Evolutionary conservation across 1,284 basidiomycete species (phyloP), one percentile per base, ranked within the genome.

Genomic region (Heterobasidion parviporum): DNA sequence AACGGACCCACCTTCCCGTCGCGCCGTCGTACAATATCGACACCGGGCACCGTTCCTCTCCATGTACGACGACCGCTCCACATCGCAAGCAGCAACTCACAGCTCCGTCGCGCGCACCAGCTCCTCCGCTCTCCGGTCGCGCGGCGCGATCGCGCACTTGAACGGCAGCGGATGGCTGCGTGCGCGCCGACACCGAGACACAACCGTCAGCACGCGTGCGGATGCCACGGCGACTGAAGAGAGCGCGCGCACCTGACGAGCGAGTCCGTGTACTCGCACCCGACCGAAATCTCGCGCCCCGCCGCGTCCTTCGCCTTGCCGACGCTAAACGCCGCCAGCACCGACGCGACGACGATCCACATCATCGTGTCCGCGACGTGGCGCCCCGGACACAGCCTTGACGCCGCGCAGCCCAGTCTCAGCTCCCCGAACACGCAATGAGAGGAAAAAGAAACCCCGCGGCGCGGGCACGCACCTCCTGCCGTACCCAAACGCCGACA

Each of bases 401-500:
- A 26, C 26, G 26, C 26, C 18, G 18, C 18, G 18, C 18, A 18
- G 16, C 26, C 26, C 26, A 26, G 26, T 5, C 26, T 26, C 14
- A 36, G 16, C 41, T 2, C 3, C 4, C 12, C 41, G 16, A 44
- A 16, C 3, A 6, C 14, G 3, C 14, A 0, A 3, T 3, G 6
- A 12, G 41, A 14, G 15, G 7, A 38, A 36, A 8, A 14, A 16
- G 18, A 18, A 18, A 18, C 18, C 18, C 18, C 9, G 20, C 15
- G 34, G 3, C 9, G 16, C 15, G 5, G 50, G n/a, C 38, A 9
- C 14, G 9, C 6, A 54, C 53, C 53, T 47, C 38, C 57, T 51
- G 8, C 60, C 60, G 15, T 26, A 32, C 4, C 63, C 62, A 50
- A 62, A 65, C 8, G 38, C 57, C 15, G 45, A 47, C 6, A 50